Conservation (phyloP, 495 filamentous ascomycete species). For the Tuber magnatum region DNA sequence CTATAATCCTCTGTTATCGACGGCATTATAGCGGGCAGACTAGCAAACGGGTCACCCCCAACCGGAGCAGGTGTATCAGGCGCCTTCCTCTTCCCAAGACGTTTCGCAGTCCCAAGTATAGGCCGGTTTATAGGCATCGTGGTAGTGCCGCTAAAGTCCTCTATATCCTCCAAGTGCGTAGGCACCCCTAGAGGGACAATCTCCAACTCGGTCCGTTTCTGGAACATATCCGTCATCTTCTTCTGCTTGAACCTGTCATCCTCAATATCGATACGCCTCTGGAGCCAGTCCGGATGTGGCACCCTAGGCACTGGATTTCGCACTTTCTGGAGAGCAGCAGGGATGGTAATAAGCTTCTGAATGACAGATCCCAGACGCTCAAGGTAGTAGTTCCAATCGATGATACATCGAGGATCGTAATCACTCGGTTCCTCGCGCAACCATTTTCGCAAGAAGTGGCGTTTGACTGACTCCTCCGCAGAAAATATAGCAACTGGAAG, state of each 20-base stretch:
- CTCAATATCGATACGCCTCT: constrained; percentile 83
- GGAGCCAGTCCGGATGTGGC: constrained; percentile 92
- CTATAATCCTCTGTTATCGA: constrained; percentile 77
- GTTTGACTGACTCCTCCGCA: constrained; percentile 76
- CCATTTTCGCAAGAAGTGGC: constrained; percentile 89
- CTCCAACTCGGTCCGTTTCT: constrained; percentile 48
- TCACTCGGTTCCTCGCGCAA: constrained; percentile 85
- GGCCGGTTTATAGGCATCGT: constrained; percentile 52
- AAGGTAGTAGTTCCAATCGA: constrained; percentile 95
- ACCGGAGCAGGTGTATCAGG: constrained; percentile 58
- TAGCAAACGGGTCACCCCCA: constrained; percentile 70
- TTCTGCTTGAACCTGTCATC: constrained; percentile 97
- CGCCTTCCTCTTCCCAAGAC: constrained; percentile 75
- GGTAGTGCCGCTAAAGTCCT: constrained; percentile 68
- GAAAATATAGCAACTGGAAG: constrained; percentile 97
- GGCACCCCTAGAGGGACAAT: constrained; percentile 1
- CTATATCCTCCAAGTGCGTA: constrained; percentile 60
- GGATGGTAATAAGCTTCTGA: constrained; percentile 98
- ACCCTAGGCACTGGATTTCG: constrained; percentile 90
- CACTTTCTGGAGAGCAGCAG: constrained; percentile 89
- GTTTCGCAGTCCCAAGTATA: constrained; percentile 55
- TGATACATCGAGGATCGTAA: constrained; percentile 78
- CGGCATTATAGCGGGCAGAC: constrained; percentile 79
- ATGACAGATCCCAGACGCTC: constrained; percentile 93
- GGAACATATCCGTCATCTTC: constrained; percentile 94